Conservation (phyloP, 2,329 filamentous ascomycete species). For the Coniochaeta sp. region DNA sequence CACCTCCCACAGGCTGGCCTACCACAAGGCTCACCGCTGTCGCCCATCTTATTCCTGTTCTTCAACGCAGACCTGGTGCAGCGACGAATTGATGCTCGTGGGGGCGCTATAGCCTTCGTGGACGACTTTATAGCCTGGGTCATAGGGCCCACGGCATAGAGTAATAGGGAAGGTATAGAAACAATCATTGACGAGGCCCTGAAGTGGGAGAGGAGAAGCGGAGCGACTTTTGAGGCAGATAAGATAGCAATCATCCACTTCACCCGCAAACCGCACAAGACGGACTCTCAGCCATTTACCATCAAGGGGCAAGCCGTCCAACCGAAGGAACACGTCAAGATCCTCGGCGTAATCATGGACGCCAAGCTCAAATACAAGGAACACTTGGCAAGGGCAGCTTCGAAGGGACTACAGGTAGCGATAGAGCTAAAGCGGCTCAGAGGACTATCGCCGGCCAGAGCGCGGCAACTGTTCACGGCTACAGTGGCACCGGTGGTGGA, state of each 20-base stretch:
- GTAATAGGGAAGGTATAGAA: too few species aligned
- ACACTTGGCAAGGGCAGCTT: too few species aligned
- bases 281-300: too few species aligned
- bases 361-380: too few species aligned
- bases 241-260: conserved; percentile 7
- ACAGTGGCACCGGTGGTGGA: conserved; percentile 13
- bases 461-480: conserved; percentile 11
- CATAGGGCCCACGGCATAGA: too few species aligned
- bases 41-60: conserved; percentile 17
- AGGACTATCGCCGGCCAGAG: conserved; percentile 9
- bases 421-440: conserved; percentile 11
- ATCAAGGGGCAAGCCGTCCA: too few species aligned
- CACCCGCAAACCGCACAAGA: conserved; percentile 9
- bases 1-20: too few species aligned
- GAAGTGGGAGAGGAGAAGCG: conserved; percentile 17
- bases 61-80: conserved; percentile 30
- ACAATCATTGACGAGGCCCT: too few species aligned
- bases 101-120: conserved; percentile 18
- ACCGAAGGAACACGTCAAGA: too few species aligned
- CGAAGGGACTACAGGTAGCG: conserved; percentile 10
- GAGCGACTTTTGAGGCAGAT: conserved; percentile 5
- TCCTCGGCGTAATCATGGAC: too few species aligned
- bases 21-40: conserved; percentile 6
- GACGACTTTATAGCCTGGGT: conserved; percentile 19
- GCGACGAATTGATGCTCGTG: conserved; percentile 18